These are phyloP conservation scores for Pyronema omphalodes DNA, from an alignment of 495 filamentous ascomycete species.

Conservation along the genomic window DNA sequence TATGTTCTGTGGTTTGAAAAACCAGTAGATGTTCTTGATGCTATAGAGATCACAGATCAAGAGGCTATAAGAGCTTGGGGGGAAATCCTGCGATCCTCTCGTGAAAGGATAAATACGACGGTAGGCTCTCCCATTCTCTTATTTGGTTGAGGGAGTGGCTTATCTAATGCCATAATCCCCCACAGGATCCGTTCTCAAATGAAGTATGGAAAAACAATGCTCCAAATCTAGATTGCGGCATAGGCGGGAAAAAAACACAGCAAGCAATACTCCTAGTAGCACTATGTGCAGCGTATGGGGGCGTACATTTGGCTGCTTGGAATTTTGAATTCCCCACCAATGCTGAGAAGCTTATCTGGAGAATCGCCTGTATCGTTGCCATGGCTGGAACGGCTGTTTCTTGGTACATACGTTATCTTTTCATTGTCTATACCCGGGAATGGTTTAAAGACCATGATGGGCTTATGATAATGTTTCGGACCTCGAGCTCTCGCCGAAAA, in stretches of 20 bases:
- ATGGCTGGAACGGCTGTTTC: not conserved
- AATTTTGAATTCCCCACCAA: not conserved
- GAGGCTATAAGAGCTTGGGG: not conserved
- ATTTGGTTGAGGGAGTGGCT: too few species aligned
- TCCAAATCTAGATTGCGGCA: too few species aligned
- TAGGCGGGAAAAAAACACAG: too few species aligned
- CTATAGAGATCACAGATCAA: not conserved
- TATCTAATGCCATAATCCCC: too few species aligned
- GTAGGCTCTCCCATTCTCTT: too few species aligned
- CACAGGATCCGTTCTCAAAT: too few species aligned
- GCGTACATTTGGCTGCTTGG: not conserved
- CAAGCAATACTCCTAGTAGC: not conserved
- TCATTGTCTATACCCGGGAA: not conserved
- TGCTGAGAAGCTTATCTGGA: not conserved
- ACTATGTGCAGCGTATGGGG: not conserved
- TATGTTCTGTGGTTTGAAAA: constrained; percentile 10
- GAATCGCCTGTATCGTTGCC: not conserved
- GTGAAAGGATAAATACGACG: too few species aligned
- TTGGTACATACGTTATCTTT: not conserved
- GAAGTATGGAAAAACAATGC: too few species aligned
- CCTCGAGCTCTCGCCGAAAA: not conserved
- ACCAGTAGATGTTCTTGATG: constrained; percentile 5
- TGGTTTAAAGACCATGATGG: not conserved
- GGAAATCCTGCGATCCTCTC: too few species aligned
- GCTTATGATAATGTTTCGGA: not conserved